Conservation (phyloP, 495 filamentous ascomycete species). For the Talaromyces proteolyticus region DNA sequence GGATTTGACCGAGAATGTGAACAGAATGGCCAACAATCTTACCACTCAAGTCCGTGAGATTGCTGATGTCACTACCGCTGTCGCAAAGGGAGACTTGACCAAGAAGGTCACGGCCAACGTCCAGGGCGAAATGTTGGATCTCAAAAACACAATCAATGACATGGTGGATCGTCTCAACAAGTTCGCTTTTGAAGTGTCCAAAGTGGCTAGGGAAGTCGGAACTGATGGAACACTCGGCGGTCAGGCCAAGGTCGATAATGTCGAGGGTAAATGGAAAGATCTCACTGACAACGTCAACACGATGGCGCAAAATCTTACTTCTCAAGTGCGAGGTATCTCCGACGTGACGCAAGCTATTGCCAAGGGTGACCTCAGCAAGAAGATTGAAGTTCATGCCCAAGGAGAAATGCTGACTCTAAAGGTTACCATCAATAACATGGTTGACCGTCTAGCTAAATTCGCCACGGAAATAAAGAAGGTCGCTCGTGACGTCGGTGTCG, state of each 20-base stretch:
- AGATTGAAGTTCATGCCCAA: conserved; percentile 92
- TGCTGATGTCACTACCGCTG: conserved; percentile 94
- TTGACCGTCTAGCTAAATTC: conserved; percentile 90
- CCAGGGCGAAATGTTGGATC: conserved; percentile 87
- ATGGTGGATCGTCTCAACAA: conserved; percentile 98
- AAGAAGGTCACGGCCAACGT: conserved; percentile 96
- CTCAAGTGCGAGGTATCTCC: conserved; percentile 92
- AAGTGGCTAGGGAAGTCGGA: conserved; percentile 95
- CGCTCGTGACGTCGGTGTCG: conserved; percentile 93
- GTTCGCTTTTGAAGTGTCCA: conserved; percentile 97
- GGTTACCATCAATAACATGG: conserved; percentile 99
- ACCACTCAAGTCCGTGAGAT: conserved; percentile 98
- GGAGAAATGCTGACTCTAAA: conserved; percentile 92
- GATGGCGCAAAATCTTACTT: conserved; percentile 94
- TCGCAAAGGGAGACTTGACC: conserved; percentile 89
- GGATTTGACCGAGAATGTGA: conserved; percentile 95
- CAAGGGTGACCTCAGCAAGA: conserved; percentile 87
- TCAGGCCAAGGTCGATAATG: conserved; percentile 93
- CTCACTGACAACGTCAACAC: conserved; percentile 84
- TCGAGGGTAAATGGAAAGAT: conserved; percentile 99
- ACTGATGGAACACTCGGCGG: conserved; percentile 95
- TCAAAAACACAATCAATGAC: conserved; percentile 98
- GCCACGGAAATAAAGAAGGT: conserved; percentile 96
- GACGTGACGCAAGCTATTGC: conserved; percentile 97
- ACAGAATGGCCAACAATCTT: conserved; percentile 97